Percentiles rank a stretch among this genome's conserved stretches.
phyloP scores from a whole-genome alignment of 2,329 filamentous ascomycete genomes.

The Pseudogymnoascus sp. region DNA sequence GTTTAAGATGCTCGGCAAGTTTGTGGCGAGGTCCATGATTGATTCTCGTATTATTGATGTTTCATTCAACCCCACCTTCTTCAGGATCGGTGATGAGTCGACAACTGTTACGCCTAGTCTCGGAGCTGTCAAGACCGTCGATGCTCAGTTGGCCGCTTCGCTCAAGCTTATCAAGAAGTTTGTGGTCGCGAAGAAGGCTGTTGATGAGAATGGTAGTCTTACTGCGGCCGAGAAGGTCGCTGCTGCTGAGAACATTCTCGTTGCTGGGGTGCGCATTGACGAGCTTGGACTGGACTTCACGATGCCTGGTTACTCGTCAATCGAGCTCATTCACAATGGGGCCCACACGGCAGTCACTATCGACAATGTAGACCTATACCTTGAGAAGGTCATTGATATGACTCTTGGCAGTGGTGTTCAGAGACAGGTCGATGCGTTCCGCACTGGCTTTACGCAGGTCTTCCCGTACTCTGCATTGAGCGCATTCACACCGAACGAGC shows the following conservation, averaged over 20 bases:
- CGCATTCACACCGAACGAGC: slow-evolving; percentile 89
- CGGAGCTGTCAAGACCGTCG: slow-evolving; percentile 82
- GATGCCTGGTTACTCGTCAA: slow-evolving; percentile 78
- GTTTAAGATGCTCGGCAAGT: slow-evolving; percentile 92
- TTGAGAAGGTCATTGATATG: slow-evolving; percentile 85
- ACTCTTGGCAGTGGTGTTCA: slow-evolving; percentile 85
- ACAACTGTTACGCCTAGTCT: slow-evolving; percentile 70
- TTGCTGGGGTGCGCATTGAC: slow-evolving; percentile 73
- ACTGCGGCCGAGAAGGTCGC: slow-evolving; percentile 63
- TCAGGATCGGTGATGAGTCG: slow-evolving; percentile 72
- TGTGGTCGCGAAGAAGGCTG: slow-evolving; percentile 69
- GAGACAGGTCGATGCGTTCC: slow-evolving; percentile 85
- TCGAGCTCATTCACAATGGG: slow-evolving; percentile 74
- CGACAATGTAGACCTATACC: slow-evolving; percentile 81
- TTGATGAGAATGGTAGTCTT: slow-evolving; percentile 64
- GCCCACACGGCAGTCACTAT: slow-evolving; percentile 71
- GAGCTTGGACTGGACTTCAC: slow-evolving; percentile 93
- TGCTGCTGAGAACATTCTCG: slow-evolving; percentile 59
- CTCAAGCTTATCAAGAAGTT: slow-evolving; percentile 84
- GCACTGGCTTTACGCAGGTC: slow-evolving; percentile 84
- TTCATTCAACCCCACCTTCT: slow-evolving; percentile 95
- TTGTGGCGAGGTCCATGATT: slow-evolving; percentile 95
- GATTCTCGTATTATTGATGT: slow-evolving; percentile 97
- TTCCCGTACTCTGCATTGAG: slow-evolving; percentile 90
- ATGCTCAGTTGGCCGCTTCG: slow-evolving; percentile 77